Evolutionary conservation across 768 basidiomycete species (phyloP).

Genomic region (Omphalotus guepiniiformis): DNA sequence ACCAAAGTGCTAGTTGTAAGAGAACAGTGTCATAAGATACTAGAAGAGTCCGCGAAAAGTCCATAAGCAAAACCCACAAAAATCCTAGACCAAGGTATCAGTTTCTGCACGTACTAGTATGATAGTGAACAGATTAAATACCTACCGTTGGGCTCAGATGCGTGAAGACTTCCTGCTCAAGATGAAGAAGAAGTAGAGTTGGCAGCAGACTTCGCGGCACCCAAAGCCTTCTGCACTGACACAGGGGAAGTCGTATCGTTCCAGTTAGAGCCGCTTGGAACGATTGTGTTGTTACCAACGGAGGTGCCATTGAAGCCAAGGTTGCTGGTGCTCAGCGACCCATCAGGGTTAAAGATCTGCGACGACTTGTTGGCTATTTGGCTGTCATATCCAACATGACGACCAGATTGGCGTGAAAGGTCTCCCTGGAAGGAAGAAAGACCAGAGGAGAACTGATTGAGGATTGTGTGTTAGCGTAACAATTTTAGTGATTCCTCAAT

Average conservation of each 20-base stretch:
- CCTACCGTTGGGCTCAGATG: no score
- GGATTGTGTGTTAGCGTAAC: not conserved
- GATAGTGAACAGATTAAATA: no score
- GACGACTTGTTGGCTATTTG: slow-evolving; percentile 12
- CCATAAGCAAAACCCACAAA: no score
- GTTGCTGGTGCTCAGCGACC: slow-evolving; percentile 13
- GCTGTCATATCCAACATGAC: slow-evolving; percentile 19
- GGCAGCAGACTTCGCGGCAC: slow-evolving; percentile 6
- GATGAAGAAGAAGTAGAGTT: no score
- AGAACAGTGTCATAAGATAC: no score
- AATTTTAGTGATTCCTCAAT: not conserved
- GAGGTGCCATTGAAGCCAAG: slow-evolving; percentile 12
- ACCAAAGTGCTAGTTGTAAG: no score
- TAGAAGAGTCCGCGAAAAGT: no score
- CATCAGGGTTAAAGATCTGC: slow-evolving; percentile 16
- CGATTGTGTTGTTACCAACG: slow-evolving; percentile 11
- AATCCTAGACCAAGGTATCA: no score
- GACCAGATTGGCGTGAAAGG: slow-evolving; percentile 14
- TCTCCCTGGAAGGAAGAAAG: slow-evolving; percentile 19
- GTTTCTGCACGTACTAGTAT: no score
- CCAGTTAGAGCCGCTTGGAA: slow-evolving; percentile 13
- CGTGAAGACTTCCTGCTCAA: no score
- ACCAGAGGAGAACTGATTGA: slow-evolving; percentile 2
- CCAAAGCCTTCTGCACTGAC: slow-evolving; percentile 11
- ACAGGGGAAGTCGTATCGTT: slow-evolving; percentile 5